A percentile compares a stretch with the other conserved stretches of the same genome.
Evolutionary conservation across 768 basidiomycete genomes (phyloP).

Genomic region (Daedaleopsis nitida): DNA sequence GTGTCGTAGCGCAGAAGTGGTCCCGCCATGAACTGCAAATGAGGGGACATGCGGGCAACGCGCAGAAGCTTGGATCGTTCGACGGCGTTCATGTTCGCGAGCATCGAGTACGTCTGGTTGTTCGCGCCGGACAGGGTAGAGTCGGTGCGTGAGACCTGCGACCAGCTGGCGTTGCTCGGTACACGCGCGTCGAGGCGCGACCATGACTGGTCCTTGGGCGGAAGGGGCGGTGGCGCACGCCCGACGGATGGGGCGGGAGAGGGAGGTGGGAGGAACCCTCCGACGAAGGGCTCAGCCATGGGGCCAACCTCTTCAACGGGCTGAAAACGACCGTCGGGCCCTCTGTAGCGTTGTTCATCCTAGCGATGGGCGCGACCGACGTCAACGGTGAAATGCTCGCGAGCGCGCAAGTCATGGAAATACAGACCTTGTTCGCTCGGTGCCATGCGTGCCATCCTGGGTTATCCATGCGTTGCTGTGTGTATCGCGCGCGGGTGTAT

Average conservation of each 20-base stretch:
- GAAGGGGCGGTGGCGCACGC: constrained; percentile 43
- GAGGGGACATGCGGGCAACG: constrained; percentile 73
- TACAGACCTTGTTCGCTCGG: constrained; percentile 56
- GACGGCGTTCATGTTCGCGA: constrained; percentile 54
- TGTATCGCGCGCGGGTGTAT: neutral
- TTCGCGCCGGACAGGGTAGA: constrained; percentile 6
- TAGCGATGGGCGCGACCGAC: constrained; percentile 2
- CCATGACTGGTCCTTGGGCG: constrained; percentile 46
- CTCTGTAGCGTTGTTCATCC: constrained; percentile 34
- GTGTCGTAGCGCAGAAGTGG: constrained; percentile 92
- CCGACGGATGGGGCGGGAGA: constrained; percentile 32
- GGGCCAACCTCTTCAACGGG: constrained; percentile 64
- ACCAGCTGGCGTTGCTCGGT: constrained; percentile 14
- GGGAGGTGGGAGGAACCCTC: constrained; percentile 48
- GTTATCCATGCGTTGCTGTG: constrained; percentile 57
- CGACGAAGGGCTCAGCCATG: constrained; percentile 61
- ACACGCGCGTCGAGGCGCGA: constrained; percentile 9
- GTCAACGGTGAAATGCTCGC: neutral
- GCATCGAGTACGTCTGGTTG: constrained; percentile 10
- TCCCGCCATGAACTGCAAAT: constrained; percentile 90
- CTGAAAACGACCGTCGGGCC: constrained; percentile 50
- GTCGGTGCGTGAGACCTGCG: constrained; percentile 8
- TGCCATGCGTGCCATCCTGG: constrained; percentile 76
- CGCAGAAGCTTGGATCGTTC: constrained; percentile 64
- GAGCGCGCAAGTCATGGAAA: constrained; percentile 1